These are phyloP conservation scores for Boletus coffeatus DNA, from an alignment of 1,284 basidiomycete species.

Conservation along the genomic window DNA sequence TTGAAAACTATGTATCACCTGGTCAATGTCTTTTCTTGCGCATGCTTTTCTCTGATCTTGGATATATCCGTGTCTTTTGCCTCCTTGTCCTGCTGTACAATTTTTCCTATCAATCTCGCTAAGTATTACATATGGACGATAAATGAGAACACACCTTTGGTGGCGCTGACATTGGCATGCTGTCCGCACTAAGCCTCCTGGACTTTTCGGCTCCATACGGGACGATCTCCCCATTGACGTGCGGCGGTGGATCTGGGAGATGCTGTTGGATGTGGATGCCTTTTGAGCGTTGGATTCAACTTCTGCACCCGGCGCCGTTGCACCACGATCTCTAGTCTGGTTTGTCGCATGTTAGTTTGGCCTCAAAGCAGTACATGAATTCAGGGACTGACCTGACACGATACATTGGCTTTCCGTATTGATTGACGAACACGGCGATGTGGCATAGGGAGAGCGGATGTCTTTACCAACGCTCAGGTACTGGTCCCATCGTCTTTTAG, in stretches of 20 bases:
- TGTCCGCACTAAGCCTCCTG: slow-evolving; percentile 3
- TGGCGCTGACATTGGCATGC: neutral
- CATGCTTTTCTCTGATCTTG: slow-evolving; percentile 70
- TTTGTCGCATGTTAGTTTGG: slow-evolving; percentile 8
- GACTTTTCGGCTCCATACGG: slow-evolving; percentile 41
- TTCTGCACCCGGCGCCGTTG: slow-evolving; percentile 44
- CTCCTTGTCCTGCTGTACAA: slow-evolving; percentile 28
- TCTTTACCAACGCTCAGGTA: slow-evolving; percentile 57
- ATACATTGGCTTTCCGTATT: slow-evolving; percentile 69
- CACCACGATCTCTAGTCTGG: slow-evolving; percentile 43
- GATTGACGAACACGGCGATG: slow-evolving; percentile 68
- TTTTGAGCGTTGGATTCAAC: slow-evolving; percentile 31
- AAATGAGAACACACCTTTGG: slow-evolving; percentile 17
- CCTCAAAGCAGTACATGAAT: neutral
- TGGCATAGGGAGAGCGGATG: slow-evolving; percentile 71
- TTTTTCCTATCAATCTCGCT: neutral
- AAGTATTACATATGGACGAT: neutral
- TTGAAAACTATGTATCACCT: slow-evolving; percentile 34
- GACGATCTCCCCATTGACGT: slow-evolving; percentile 36
- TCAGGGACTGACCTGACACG: slow-evolving; percentile 57
- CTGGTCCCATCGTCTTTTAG: slow-evolving; percentile 70
- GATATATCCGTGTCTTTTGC: slow-evolving; percentile 50
- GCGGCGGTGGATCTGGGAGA: slow-evolving; percentile 16
- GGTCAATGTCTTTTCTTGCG: slow-evolving; percentile 55
- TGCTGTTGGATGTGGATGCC: slow-evolving; percentile 25